Evolutionary conservation across 768 basidiomycete genomes (phyloP), one percentile per base, ranked within the genome.

Genomic region (Dacryopinax spathularia): DNA sequence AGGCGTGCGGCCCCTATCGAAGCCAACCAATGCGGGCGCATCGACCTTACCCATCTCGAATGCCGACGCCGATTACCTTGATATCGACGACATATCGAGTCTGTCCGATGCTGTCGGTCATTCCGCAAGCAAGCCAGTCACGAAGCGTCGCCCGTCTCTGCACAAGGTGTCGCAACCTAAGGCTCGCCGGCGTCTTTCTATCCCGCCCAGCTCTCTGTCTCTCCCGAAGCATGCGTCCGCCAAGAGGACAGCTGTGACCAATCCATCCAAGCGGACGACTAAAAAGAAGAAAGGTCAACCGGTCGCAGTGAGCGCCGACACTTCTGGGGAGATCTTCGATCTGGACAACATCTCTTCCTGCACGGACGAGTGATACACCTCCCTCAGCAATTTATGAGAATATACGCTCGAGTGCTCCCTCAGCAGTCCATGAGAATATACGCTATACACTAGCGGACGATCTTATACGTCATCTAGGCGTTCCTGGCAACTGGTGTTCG

Each of bases 31-130:
- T 31, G 5, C 29, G 25, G 5, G 9, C 10, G 9, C 5, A 29
- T 3, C 25, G 6, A 20, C 48, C 25, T 18, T 7, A 22, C 7
- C 39, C n/a, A n/a, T n/a, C 16, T 18, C 39, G 39, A 5, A 6
- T 22, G 39, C 15, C 48, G 13, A 29, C 25, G 18, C 25, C 7
- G 22, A 31, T 29, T 27, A 27, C 48, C 22, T 56, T 9, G 48
- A 56, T 29, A 56, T 56, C 29, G 48, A 56, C 48, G 48, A 56
- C 48, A 56, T 56, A 10, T 56, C 48, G 15, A 56, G 48, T 56
- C 48, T 20, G 6, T 56, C 48, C 18, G 48, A 22, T 20, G 25
- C 48, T 3, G 48, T 29, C 25, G 48, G 25, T 29, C 48, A 22
- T 3, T 3, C 22, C 22, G 31, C 10, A 9, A 5, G 25, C 9